Base-by-base conservation (phyloP, 2,329 filamentous ascomycete species). In the Mollisia scopiformis region DNA sequence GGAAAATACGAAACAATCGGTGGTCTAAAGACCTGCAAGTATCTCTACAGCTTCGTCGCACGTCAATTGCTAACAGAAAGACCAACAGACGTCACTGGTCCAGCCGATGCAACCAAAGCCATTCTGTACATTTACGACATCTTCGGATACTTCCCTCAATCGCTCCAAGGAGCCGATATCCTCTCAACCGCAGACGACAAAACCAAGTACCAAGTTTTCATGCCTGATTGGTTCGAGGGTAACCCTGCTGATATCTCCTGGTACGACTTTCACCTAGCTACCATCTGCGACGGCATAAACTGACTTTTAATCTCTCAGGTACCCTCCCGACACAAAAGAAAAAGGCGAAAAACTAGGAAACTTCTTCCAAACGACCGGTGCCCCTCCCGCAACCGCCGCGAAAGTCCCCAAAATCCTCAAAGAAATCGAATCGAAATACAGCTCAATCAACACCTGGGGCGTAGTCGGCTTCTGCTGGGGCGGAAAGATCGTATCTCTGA, bases 181-280 rank as follows among this genome's bases (percentile, higher is more conserved):
- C 78, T 89, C 25, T 80, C 85, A 47, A 78, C 77, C 49, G 79
- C 80, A 62, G 80, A 84, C 69, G 54, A 69, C 23, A 72, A 79
- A 76, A 84, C 79, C 74, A 86, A 90, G 72, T 95, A 96, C 80
- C 88, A 87, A 68, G 91, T 97, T 68, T 93, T 93, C 77, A 93
- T 97, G 65, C 93, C 93, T 28, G 93, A 97, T 78, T 94, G 91
- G 83, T 96, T 97, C 80, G 84, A 90, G 62, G 93, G 91, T 74
- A 67, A 69, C 4, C 67, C 69, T 43, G 73, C 30, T 54, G 35
- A 85, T 81, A 62, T 82, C 84, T 59, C 69, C 25, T 82, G 82
- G 78, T 70, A 59, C 13, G 62, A 43, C 23, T 41, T 16, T 31
- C 39, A n/a, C 13, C 23, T 46, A 19, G 10, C 41, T 11, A 25